phyloP scores from a whole-genome alignment of 805 yeast species.

The Candida endomychidarum region DNA sequence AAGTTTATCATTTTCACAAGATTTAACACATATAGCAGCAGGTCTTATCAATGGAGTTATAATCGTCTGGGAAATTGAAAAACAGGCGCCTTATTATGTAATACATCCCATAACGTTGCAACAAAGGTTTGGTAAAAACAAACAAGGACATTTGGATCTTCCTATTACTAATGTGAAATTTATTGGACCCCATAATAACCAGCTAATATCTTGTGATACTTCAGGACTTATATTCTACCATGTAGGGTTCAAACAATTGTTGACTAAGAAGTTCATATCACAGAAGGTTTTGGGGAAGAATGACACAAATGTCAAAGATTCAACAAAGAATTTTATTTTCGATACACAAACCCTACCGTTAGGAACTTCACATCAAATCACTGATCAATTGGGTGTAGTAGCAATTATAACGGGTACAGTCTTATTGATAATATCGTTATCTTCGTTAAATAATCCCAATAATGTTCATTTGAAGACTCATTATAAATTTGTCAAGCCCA shows the following conservation, averaged over 20 bases:
- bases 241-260: slow-evolving; percentile 56
- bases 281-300: slow-evolving; percentile 52
- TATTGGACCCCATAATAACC: slow-evolving; percentile 26
- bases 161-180: slow-evolving; percentile 28
- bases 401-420: slow-evolving; percentile 57
- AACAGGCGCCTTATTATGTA: slow-evolving; percentile 48
- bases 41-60: slow-evolving; percentile 69
- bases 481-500: slow-evolving; percentile 48
- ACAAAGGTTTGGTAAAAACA: slow-evolving; percentile 23
- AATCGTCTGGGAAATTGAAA: slow-evolving; percentile 64
- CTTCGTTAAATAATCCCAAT: slow-evolving; percentile 40
- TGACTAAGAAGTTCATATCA: slow-evolving; percentile 49
- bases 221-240: slow-evolving; percentile 58
- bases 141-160: slow-evolving; percentile 31
- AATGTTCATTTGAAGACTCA: slow-evolving; percentile 43
- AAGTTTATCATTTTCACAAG: slow-evolving; percentile 59
- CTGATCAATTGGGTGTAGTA: slow-evolving; percentile 58
- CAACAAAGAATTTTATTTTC: slow-evolving; percentile 18
- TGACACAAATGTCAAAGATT: slow-evolving; percentile 21
- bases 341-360: slow-evolving; percentile 55
- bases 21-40: slow-evolving; percentile 66
- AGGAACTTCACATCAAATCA: slow-evolving; percentile 52
- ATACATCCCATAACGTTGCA: slow-evolving; percentile 26
- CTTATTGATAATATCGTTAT: slow-evolving; percentile 53
- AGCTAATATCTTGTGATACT: slow-evolving; percentile 32